Percentiles rank a stretch among this genome's conserved stretches.
phyloP scores from a whole-genome alignment of 2,329 filamentous ascomycete species.

The Diplodia corticola region DNA sequence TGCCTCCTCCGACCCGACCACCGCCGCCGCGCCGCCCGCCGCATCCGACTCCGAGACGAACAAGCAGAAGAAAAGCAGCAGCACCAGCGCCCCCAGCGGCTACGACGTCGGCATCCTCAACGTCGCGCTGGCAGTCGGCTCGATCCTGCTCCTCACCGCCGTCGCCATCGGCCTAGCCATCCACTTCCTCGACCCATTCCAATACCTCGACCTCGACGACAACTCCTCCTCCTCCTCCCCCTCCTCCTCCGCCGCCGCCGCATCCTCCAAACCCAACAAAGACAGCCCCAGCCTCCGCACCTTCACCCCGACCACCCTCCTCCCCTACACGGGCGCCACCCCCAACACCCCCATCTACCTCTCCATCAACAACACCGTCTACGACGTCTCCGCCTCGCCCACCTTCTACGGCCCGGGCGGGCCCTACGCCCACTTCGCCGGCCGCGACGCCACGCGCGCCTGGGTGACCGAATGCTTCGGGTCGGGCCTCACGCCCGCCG shows the following conservation, averaged over 20 bases:
- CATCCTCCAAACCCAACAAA: not conserved
- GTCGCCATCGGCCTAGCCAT: not conserved
- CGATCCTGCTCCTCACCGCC: not conserved
- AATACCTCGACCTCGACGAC: not conserved
- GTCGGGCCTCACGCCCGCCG: not conserved
- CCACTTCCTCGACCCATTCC: conserved; percentile 16
- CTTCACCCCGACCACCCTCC: conserved; percentile 28
- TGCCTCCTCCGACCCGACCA: not conserved
- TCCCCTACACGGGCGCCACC: conserved; percentile 30
- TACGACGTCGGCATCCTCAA: not conserved
- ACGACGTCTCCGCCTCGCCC: conserved; percentile 32
- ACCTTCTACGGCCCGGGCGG: conserved; percentile 35
- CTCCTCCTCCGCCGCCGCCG: not conserved
- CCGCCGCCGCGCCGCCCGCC: not conserved
- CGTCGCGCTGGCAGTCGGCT: not conserved
- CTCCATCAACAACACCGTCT: conserved; percentile 35
- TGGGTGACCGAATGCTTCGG: conserved; percentile 37
- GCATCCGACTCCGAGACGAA: not conserved
- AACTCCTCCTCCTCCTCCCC: not conserved
- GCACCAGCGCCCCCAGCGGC: not conserved
- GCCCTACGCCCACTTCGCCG: conserved; percentile 34
- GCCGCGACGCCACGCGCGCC: conserved; percentile 33
- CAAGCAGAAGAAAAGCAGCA: not conserved
- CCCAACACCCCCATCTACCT: conserved; percentile 32
- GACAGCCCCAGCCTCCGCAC: not conserved